These are phyloP conservation scores for Solanum stenotomum DNA, from an alignment of 257 asterid species.

Conservation along the genomic window DNA sequence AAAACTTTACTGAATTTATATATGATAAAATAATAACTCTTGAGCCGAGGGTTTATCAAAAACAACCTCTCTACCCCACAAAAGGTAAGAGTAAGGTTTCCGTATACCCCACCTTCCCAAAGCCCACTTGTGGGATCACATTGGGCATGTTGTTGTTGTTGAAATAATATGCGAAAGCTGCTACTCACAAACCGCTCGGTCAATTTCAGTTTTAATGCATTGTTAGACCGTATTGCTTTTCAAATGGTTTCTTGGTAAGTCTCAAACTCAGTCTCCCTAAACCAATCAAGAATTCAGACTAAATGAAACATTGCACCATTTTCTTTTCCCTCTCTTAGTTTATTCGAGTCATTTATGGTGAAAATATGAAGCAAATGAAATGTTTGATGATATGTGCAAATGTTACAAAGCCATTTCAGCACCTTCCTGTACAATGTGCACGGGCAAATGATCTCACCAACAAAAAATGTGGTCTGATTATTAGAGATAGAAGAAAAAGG, in stretches of 20 bases:
- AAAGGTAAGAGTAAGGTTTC: neutral
- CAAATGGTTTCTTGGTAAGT: neutral
- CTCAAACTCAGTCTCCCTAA: neutral
- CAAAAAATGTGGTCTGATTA: neutral
- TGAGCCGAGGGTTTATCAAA: neutral
- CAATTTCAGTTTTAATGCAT: neutral
- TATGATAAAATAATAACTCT: neutral
- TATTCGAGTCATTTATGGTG: neutral
- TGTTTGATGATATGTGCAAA: neutral
- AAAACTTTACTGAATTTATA: neutral
- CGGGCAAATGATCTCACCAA: neutral
- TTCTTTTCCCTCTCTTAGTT: neutral
- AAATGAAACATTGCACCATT: neutral
- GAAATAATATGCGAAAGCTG: neutral
- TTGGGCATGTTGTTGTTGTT: neutral
- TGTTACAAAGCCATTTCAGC: neutral
- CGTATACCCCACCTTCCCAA: neutral
- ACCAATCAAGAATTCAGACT: neutral
- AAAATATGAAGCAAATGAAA: neutral
- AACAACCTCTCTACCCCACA: neutral
- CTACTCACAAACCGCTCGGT: neutral
- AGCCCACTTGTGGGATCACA: neutral
- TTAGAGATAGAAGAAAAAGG: neutral
- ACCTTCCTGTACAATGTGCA: neutral
- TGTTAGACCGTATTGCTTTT: neutral